Percentiles rank a stretch among this genome's conserved stretches.
Conservation (phyloP, 129 eudicot genomes). For the Erigeron canadensis region DNA sequence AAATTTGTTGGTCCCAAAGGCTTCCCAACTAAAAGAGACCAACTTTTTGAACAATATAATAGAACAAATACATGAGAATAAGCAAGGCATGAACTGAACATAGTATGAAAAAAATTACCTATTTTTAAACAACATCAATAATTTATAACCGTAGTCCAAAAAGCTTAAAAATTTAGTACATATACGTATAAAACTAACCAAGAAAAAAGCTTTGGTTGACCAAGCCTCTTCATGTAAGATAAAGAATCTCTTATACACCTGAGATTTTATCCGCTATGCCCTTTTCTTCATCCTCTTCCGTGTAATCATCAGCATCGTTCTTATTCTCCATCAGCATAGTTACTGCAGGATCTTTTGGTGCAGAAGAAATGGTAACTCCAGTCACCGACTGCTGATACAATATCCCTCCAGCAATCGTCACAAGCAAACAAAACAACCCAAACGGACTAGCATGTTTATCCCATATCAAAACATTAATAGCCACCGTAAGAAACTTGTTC, state of each 20-base stretch:
- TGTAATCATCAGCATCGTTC: conserved; percentile 45
- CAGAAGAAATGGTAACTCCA: conserved; percentile 47
- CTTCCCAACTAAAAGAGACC: neutral
- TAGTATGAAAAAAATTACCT: conserved; percentile 26
- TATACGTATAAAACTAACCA: conserved; percentile 33
- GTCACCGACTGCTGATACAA: conserved; percentile 92
- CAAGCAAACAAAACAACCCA: conserved; percentile 77
- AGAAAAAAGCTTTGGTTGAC: conserved; percentile 21
- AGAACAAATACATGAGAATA: no score
- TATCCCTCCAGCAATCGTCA: conserved; percentile 82
- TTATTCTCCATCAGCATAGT: conserved; percentile 51
- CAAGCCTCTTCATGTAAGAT: conserved; percentile 26
- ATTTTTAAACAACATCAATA: conserved; percentile 16
- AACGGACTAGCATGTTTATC: conserved; percentile 91
- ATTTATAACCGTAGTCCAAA: conserved; percentile 26
- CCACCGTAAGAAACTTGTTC: conserved; percentile 88
- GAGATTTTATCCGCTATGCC: conserved; percentile 58
- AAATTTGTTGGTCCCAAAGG: no score
- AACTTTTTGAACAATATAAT: neutral
- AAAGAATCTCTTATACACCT: conserved; percentile 47
- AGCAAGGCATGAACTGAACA: conserved; percentile 4
- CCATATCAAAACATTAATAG: conserved; percentile 85
- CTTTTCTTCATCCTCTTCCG: conserved; percentile 54
- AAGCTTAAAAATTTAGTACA: conserved; percentile 25
- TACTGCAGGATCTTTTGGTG: conserved; percentile 57